Evolutionary conservation across 2,329 filamentous ascomycete species (phyloP), one percentile per base, ranked within the genome.

Genomic region (Trichoderma sp.): DNA sequence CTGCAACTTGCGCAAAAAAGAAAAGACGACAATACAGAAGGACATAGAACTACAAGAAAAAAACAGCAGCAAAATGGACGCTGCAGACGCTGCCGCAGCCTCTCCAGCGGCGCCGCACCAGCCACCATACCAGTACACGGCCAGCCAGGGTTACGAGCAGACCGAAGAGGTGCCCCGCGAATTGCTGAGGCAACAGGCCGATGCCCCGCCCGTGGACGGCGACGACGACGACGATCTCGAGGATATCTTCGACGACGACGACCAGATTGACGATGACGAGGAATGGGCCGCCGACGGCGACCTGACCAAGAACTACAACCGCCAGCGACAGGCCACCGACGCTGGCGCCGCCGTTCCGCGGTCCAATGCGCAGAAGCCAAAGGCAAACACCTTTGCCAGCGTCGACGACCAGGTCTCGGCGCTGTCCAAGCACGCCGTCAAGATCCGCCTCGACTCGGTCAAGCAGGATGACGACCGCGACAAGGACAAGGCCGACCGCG

Each of bases 401-500:
- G 86, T 97, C 65, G 93, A 97, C 78, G 94, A 97, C 76, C 93
- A 97, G 75, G 91, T 97, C 65, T 89, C 91, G 5, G 90, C 90
- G n/a, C 85, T 98, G 47, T 89, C 93, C 37, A 91, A 91, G 73
- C 93, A 97, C 83, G 94, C 94, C 0, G 87, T 87, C 70, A 97
- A 97, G 82, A 92, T 98, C 73, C 89, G 91, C 62, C 86, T 97
- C 35, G 92, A 94, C 76, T 87, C 83, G 70, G 86, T 87, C 72
- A 88, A 86, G 77, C 82, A 84, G 40, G 75, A 75, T 71, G 78
- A 77, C 27, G 83, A 86, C 43, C 85, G 86, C 66, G 64, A 89
- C 70, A 93, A 92, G 79, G 94, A 97, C 81, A 96, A 96, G 84
- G 91, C 92, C 68, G 95, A 99, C 79, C 89, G 96, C 70, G 95